phyloP scores from a whole-genome alignment of 345 rosid species.

The Camelina neglecta region DNA sequence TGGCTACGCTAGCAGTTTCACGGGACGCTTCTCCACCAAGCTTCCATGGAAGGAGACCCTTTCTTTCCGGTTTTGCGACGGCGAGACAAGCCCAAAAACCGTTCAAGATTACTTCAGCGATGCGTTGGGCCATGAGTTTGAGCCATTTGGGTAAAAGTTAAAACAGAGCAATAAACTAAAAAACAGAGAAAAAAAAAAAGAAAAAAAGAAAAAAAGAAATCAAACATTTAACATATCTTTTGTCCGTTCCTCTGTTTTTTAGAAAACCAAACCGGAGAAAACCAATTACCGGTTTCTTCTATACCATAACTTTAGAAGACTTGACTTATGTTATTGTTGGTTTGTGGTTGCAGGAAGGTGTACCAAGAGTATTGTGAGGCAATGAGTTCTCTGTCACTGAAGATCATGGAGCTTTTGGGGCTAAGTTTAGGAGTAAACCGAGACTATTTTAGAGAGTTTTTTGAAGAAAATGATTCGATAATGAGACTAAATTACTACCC shows the following conservation, averaged over 20 bases:
- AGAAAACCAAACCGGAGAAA: too few relatives aligned
- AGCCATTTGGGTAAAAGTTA: slow-evolving; percentile 66
- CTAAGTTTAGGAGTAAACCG: slow-evolving; percentile 68
- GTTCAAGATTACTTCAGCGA: slow-evolving; percentile 64
- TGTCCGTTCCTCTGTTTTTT: slow-evolving; percentile 32
- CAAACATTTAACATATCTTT: slow-evolving; percentile 36
- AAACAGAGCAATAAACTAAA: slow-evolving; percentile 28
- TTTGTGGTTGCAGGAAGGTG: slow-evolving; percentile 56
- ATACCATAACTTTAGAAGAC: slow-evolving; percentile 12
- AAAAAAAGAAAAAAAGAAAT: neutral
- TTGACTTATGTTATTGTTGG: slow-evolving; percentile 16
- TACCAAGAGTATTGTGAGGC: slow-evolving; percentile 83
- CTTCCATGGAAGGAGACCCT: slow-evolving; percentile 99
- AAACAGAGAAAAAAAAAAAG: neutral
- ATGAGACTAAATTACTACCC: slow-evolving; percentile 99
- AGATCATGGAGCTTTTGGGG: slow-evolving; percentile 92
- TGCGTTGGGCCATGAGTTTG: slow-evolving; percentile 72
- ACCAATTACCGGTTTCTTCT: slow-evolving; percentile 5
- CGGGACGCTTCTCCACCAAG: slow-evolving; percentile 82
- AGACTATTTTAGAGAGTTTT: slow-evolving; percentile 64
- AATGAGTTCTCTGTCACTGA: slow-evolving; percentile 80
- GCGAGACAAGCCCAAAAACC: slow-evolving; percentile 44
- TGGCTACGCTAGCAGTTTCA: slow-evolving; percentile 98
- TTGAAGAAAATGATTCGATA: slow-evolving; percentile 85
- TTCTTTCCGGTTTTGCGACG: slow-evolving; percentile 71